Conservation (phyloP, 2,329 filamentous ascomycete genomes). For the Sclerotinia borealis region DNA sequence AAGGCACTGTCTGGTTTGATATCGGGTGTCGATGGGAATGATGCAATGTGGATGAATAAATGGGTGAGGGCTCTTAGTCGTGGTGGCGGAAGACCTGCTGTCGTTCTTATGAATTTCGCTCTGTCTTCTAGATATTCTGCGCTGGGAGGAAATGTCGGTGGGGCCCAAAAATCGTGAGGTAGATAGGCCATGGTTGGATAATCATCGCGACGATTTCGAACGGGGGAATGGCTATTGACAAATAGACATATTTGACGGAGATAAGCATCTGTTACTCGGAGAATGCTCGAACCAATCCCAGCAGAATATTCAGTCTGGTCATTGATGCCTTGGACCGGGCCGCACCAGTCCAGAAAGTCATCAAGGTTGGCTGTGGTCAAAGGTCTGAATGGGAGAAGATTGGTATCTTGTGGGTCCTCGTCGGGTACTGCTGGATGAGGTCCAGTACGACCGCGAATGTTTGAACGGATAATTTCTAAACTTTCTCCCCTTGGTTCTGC, state of each 20-base stretch:
- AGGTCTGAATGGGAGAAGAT: neutral
- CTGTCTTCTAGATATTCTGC: conserved; percentile 5
- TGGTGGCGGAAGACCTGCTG: neutral
- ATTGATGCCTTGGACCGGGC: neutral
- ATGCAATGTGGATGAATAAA: neutral
- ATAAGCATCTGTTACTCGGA: neutral
- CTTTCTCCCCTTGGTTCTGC: neutral
- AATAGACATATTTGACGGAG: neutral
- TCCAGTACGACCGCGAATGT: neutral
- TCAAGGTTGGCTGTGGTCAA: neutral
- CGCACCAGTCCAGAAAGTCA: neutral
- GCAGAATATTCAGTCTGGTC: neutral
- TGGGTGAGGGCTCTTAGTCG: neutral
- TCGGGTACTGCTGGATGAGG: neutral
- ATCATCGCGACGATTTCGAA: neutral
- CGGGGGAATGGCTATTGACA: neutral
- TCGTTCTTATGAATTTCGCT: neutral
- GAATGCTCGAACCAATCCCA: neutral
- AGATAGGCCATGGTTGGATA: neutral
- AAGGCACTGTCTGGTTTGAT: neutral
- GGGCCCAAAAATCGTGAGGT: neutral
- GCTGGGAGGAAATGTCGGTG: neutral
- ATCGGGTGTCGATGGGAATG: no score
- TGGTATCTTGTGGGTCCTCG: neutral
- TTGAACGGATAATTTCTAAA: neutral